A percentile compares a stretch with the other conserved stretches of the same genome.
phyloP scores from a whole-genome alignment of 768 basidiomycete genomes.

The Termitomyces sp. region DNA sequence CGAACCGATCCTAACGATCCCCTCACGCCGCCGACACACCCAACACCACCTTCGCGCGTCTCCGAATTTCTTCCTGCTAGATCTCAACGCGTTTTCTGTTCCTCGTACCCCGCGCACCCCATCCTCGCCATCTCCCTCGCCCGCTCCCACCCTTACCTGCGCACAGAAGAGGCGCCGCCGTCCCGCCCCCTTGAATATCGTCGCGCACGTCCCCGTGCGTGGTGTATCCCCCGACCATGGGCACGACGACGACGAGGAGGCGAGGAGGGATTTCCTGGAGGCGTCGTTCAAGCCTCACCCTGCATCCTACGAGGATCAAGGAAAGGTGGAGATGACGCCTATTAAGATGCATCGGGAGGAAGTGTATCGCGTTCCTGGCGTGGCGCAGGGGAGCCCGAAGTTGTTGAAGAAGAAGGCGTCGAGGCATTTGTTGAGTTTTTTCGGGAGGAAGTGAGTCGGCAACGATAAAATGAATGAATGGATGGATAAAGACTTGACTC shows the following conservation, averaged over 20 bases:
- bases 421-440: conserved; percentile 5
- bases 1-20: conserved; percentile 30
- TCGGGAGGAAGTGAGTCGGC: conserved; percentile 12
- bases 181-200: conserved; percentile 35
- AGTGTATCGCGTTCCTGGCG: not conserved
- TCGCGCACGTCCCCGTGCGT: conserved; percentile 17
- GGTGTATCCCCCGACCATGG: conserved; percentile 10
- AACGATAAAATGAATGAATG: too few relatives aligned
- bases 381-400: conserved; percentile 46
- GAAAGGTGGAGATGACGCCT: not conserved
- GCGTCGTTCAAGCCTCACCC: conserved; percentile 26
- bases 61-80: conserved; percentile 33
- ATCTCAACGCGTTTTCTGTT: conserved; percentile 31
- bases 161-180: conserved; percentile 29
- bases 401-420: conserved; percentile 40
- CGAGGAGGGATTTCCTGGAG: conserved; percentile 34
- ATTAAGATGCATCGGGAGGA: not conserved
- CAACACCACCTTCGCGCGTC: conserved; percentile 33
- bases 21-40: conserved; percentile 28
- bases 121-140: conserved; percentile 1
- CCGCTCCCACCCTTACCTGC: conserved; percentile 7
- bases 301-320: not conserved
- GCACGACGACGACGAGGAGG: conserved; percentile 4
- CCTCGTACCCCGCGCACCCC: conserved; percentile 15
- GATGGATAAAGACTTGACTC: too few relatives aligned